phyloP scores from a whole-genome alignment of 2,329 filamentous ascomycete species.

The Ophiostoma tasmaniense region DNA sequence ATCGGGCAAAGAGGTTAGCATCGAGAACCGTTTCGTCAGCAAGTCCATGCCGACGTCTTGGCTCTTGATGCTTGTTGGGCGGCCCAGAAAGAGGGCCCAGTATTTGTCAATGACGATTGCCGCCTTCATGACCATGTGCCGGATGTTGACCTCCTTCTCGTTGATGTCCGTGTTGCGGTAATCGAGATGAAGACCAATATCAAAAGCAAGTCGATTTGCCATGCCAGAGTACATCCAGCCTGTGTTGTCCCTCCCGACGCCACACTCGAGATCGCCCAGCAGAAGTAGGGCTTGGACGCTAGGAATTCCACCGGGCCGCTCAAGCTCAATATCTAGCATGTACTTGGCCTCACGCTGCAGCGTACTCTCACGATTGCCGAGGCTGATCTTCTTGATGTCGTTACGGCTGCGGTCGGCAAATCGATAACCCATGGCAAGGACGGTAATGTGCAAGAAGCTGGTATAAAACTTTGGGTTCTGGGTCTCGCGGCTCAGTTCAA shows the following conservation, averaged over 20 bases:
- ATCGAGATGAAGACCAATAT: conserved; percentile 42
- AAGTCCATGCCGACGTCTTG: conserved; percentile 42
- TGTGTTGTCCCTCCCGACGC: conserved; percentile 44
- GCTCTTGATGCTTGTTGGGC: conserved; percentile 45
- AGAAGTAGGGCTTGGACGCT: conserved; percentile 44
- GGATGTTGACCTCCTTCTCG: conserved; percentile 39
- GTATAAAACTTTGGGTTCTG: conserved; percentile 43
- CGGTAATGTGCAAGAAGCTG: conserved; percentile 42
- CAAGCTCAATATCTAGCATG: conserved; percentile 45
- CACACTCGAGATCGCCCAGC: conserved; percentile 45
- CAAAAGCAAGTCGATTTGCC: conserved; percentile 38
- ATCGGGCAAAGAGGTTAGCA: conserved; percentile 28
- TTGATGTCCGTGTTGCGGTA: conserved; percentile 34
- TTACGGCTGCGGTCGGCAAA: conserved; percentile 40
- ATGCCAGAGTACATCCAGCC: conserved; percentile 47
- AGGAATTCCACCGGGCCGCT: conserved; percentile 43
- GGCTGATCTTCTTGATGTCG: conserved; percentile 39
- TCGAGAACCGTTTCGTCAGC: conserved; percentile 37
- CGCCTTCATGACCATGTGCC: conserved; percentile 44
- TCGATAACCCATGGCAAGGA: conserved; percentile 45
- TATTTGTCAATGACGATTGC: conserved; percentile 47
- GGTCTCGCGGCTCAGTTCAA: conserved; percentile 38
- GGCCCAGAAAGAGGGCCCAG: conserved; percentile 46
- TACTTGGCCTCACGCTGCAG: conserved; percentile 46
- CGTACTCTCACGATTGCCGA: conserved; percentile 42